Conservation (phyloP, 495 filamentous ascomycete species). For the Lophiotrema nucula region DNA sequence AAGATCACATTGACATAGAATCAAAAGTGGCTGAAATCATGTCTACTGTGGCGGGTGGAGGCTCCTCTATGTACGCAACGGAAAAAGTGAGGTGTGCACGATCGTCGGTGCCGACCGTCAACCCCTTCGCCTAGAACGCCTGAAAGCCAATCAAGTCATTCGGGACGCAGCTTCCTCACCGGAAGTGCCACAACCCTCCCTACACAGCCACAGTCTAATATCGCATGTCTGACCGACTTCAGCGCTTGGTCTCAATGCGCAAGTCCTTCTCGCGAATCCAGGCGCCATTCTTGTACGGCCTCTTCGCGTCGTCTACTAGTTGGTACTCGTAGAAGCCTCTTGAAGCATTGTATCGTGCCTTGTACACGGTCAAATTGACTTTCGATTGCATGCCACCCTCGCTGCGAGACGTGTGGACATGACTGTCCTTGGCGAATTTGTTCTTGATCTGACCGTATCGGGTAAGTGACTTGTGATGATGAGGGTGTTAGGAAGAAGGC, state of each 20-base stretch:
- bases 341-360: not conserved
- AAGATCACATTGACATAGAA: conserved; percentile 12
- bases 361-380: conserved; percentile 14
- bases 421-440: conserved; percentile 11
- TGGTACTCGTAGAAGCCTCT: conserved; percentile 20
- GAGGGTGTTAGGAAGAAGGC: not conserved
- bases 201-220: conserved; percentile 11
- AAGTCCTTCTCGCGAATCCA: conserved; percentile 27
- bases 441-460: no score
- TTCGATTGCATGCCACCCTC: conserved; percentile 10
- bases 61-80: conserved; percentile 13
- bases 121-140: conserved; percentile 11
- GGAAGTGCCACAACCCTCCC: not conserved
- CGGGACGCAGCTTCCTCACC: not conserved
- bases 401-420: conserved; percentile 20
- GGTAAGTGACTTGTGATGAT: conserved; percentile 1
- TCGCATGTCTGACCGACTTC: not conserved
- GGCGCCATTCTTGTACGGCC: conserved; percentile 10
- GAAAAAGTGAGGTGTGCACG: no score
- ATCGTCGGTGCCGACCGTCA: no score
- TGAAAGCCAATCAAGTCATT: not conserved
- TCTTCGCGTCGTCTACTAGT: conserved; percentile 1
- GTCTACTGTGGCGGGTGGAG: conserved; percentile 19
- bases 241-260: not conserved
- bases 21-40: conserved; percentile 20